Base-by-base conservation (phyloP, 257 asterid genomes). In the Perilla frutescens region DNA sequence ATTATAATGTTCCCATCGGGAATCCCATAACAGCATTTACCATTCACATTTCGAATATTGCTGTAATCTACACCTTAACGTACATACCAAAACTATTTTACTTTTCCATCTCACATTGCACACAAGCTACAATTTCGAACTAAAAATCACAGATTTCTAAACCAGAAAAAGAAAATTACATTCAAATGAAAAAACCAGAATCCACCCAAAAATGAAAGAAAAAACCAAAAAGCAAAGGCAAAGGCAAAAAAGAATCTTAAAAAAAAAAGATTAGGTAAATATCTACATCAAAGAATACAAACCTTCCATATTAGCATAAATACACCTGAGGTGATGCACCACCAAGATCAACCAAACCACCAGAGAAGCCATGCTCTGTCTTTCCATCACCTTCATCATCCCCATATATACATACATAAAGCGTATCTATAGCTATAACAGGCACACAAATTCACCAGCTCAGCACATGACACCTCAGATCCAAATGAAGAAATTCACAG, bases 241-340 rank as follows among this genome's bases (percentile, higher is more conserved):
- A 34, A 13, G 37, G 54, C 13, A 12, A 12, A 68, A 20, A 66
- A 12, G 7, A 60, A 39, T n/a, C 58, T 39, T 26, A 55, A 68
- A 40, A 44, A 40, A 44, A 58, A 65, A 61, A 39, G 7, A 58
- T 34, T 9, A 70, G 49, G 63, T 67, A 60, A 32, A 54, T 66
- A 57, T 37, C 55, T 54, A 56, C 26, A 74, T 62, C 47, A 64
- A 74, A 72, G 51, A 70, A 45, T 36, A 81, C 94, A 72, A 80
- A 93, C 98, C 97, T 91, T 93, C 98, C 94, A 88, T 82, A 81
- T 93, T 93, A 64, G 96, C 98, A 86, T 36, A 81, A 78, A 89
- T 82, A 76, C 77, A 76, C 77, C 76, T 77, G 61, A 87, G 55
- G 5, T 82, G 88, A 77, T 64, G 81, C 78, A 81, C 70, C 87